Base-by-base conservation (phyloP, 2,329 filamentous ascomycete genomes). In the Aureobasidium sp. region DNA sequence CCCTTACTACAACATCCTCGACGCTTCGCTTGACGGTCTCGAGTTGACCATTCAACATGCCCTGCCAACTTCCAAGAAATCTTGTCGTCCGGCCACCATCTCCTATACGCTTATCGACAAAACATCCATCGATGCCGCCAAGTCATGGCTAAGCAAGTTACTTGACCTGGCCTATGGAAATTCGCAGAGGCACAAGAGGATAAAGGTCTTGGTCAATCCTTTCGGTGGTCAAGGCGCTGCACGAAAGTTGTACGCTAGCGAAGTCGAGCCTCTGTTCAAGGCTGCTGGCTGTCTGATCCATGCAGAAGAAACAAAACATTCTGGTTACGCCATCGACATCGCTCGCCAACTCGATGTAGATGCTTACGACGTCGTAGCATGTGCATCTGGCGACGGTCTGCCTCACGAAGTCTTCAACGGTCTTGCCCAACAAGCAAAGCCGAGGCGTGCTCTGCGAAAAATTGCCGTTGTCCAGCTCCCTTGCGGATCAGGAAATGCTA, bases 371-470 rank as follows among this genome's bases (percentile, higher is more conserved):
- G 87, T 91, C 9, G 82, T 97, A 14, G 85, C 93, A 30, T 90
- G 90, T 64, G 94, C 91, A 71, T 97, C 93, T 0, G 94, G 94
- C 5, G 94, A 99, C 68, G 94, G 94, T 10, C 80, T 96, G 42
- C 88, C 91, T 0, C 88, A 96, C 72, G 94, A 99, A 74, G 88
- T 96, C 9, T 96, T 97, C 78, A 97, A 99, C 71, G 94, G 94
- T 0, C 77, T 99, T 36, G 91, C 84, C 14, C 87, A 85, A 74
- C 86, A 91, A 42, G 71, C 81, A 5, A 89, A 97, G 74, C 91
- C 91, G 25, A 79, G 81, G 36, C 82, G 82, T 61, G 94, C 93
- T 0, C 76, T 99, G 63, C 77, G 80, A 27, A 89, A 87, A 68
- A 77, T 97, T 14, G 90, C 94, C 0, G 85, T 99, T 2, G 87